Evolutionary conservation across 768 basidiomycete genomes (phyloP), one percentile per base, ranked within the genome.

Genomic region (Rhizopogon vinicolor): DNA sequence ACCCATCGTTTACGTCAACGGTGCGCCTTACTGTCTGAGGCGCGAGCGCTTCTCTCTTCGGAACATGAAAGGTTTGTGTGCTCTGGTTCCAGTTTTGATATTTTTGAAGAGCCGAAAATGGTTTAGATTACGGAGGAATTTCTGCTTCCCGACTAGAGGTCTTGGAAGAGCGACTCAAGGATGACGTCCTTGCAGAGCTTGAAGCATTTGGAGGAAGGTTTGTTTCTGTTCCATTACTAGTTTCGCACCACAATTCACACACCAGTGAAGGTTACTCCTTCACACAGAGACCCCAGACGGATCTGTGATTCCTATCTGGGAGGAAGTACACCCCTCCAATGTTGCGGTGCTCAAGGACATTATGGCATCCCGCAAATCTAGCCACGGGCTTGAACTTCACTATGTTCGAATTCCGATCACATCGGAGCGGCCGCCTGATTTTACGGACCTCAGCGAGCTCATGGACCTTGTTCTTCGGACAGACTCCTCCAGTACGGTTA

Each of bases 351-450:
- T 97, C 41, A 89, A 90, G 65, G 92, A 97, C 50, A 82, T 95
- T 58, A 98, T 98, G 94, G 80, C 75, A 13, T 72, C 80, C 3
- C 78, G 81, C 44, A 70, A 64, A 33, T 65, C 68, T 0, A 71
- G 76, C 19, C 51, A 49, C 31, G 80, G 78, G n/a, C 72, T 87
- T 29, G 82, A 86, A 51, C 76, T 98, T 28, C 77, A 82, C 55
- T 97, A 95, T 69, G 75, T 78, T 53, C 86, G 97, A 16, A 84
- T 98, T 33, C 96, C 97, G 1, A 89, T 98, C 64, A 99, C 97
- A 5, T 87, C 95, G 0, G 95, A 98, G 68, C 85, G 81, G 39
- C 77, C 87, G 9, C 86, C 88, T 0, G 89, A 92, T 65, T 86
- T 84, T 66, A 70, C 82, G 22, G 89, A 91, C 62, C 73, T 91